Evolutionary conservation across 176 grass and related monocot genomes (phyloP).

Genomic region (Thalia dealbata): DNA sequence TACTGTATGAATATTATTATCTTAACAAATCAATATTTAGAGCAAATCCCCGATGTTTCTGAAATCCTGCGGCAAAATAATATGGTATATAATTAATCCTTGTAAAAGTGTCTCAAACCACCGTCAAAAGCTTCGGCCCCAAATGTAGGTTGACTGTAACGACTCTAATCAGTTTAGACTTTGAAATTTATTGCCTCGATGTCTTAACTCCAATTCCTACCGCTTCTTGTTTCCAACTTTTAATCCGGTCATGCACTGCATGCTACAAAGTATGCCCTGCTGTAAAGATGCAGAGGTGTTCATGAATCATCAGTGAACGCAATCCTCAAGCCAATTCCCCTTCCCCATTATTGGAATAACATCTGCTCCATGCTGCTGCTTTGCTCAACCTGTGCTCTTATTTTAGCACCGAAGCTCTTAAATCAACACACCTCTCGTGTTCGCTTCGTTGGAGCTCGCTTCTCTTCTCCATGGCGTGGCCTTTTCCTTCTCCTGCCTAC

Average conservation of each 20-base stretch:
- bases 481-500: too few relatives aligned
- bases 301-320: slow-evolving; percentile 18
- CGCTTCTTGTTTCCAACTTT: slow-evolving; percentile 33
- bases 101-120: too few relatives aligned
- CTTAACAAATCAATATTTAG: too few relatives aligned
- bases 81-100: too few relatives aligned
- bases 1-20: too few relatives aligned
- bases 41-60: too few relatives aligned
- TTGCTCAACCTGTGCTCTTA: background rate
- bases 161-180: too few relatives aligned
- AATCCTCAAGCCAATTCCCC: background rate
- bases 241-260: slow-evolving; percentile 46
- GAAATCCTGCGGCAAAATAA: too few relatives aligned
- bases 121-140: too few relatives aligned
- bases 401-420: slow-evolving; percentile 23
- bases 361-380: background rate
- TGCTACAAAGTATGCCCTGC: slow-evolving; percentile 6
- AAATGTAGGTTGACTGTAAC: too few relatives aligned
- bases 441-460: too few relatives aligned
- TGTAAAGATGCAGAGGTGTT: slow-evolving; percentile 6
- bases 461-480: too few relatives aligned
- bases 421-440: slow-evolving; percentile 52
- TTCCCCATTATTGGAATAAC: background rate
- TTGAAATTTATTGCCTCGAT: background rate
- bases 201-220: slow-evolving; percentile 15